A percentile compares a stretch with the other conserved stretches of the same genome.
Conservation (phyloP, 306 rosid species). For the Cucumis melo region DNA sequence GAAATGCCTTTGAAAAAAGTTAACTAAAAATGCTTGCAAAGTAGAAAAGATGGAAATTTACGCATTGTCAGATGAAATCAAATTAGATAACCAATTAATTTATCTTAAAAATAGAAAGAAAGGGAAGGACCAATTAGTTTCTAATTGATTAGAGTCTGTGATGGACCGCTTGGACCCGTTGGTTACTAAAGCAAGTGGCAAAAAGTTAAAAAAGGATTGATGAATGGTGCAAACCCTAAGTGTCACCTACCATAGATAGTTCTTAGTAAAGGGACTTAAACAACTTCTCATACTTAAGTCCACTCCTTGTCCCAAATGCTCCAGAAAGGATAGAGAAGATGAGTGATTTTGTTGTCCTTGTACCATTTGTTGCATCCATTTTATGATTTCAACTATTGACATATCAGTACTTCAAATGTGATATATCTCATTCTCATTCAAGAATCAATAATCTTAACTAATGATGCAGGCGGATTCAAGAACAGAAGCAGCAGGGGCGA, state of each 20-base stretch:
- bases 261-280: neutral
- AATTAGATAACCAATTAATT: neutral
- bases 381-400: neutral
- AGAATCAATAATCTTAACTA: neutral
- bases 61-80: neutral
- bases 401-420: neutral
- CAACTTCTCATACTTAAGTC: too few relatives aligned
- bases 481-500: constrained; percentile 55
- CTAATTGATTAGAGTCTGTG: neutral
- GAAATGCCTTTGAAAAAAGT: neutral
- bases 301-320: too few relatives aligned
- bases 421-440: neutral
- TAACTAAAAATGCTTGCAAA: neutral
- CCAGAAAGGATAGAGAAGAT: too few relatives aligned
- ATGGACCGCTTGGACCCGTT: neutral
- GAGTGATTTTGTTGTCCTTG: neutral
- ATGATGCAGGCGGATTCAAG: constrained; percentile 53
- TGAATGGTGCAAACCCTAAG: neutral
- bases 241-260: neutral
- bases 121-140: neutral
- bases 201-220: neutral
- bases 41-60: neutral
- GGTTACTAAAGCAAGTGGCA: neutral
- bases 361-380: neutral
- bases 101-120: neutral